Percentiles rank a stretch among this genome's conserved stretches.
phyloP scores from a whole-genome alignment of 2,329 filamentous ascomycete genomes.

The Monilinia aucupariae region DNA sequence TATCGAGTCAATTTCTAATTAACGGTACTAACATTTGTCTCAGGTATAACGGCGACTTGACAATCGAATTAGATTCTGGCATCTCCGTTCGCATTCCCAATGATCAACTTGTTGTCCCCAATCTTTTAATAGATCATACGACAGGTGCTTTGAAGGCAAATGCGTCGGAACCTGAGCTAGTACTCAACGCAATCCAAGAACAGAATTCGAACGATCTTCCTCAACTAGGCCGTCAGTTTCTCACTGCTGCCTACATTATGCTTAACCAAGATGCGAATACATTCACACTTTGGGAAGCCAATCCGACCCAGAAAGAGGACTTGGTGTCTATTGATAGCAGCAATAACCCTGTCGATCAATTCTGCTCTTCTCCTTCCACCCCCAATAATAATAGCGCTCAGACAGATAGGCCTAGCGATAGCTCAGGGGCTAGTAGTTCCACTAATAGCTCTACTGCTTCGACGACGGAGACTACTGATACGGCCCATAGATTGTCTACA shows the following conservation, averaged over 20 bases:
- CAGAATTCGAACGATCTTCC: conserved; percentile 76
- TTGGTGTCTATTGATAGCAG: conserved; percentile 7
- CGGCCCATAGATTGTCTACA: too few relatives aligned
- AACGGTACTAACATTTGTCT: neutral
- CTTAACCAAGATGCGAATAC: conserved; percentile 11
- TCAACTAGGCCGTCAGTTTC: conserved; percentile 50
- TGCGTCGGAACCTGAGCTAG: neutral
- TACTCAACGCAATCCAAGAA: conserved; percentile 58
- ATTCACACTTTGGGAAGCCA: conserved; percentile 13
- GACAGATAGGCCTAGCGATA: too few relatives aligned
- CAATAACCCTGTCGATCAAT: neutral
- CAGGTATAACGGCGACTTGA: conserved; percentile 11
- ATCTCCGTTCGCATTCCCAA: conserved; percentile 16
- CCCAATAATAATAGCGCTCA: conserved; percentile 2
- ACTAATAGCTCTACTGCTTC: neutral
- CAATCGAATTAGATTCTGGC: conserved; percentile 6
- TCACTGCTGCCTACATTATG: conserved; percentile 9
- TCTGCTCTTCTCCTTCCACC: conserved; percentile 8
- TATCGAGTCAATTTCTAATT: neutral
- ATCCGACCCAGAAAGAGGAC: conserved; percentile 11
- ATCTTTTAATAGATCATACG: neutral
- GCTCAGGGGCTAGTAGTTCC: neutral
- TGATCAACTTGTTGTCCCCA: conserved; percentile 4
- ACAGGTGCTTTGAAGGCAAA: conserved; percentile 1
- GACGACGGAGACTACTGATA: neutral